Percentiles rank a stretch among this genome's conserved stretches.
Conservation (phyloP, 2,329 filamentous ascomycete genomes). For the Scedosporium dehoogii region DNA sequence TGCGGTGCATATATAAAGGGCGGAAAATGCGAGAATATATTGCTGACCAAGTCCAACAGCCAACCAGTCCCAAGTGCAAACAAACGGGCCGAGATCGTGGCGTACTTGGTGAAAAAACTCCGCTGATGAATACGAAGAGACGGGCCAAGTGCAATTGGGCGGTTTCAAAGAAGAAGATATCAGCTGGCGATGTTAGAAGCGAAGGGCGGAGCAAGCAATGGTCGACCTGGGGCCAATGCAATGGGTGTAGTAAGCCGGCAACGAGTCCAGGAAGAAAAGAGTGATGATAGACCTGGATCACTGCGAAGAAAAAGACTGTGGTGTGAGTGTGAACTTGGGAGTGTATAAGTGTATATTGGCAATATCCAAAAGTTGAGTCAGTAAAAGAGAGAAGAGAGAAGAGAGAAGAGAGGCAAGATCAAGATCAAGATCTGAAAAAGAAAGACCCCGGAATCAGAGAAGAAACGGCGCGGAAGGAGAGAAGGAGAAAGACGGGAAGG, state of each 20-base stretch:
- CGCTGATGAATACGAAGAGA: neutral
- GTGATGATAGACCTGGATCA: neutral
- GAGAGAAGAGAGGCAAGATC: neutral
- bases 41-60: neutral
- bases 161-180: neutral
- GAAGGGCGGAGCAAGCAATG: neutral
- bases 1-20: neutral
- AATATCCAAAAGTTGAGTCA: neutral
- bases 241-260: neutral
- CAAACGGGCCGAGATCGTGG: neutral
- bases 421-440: neutral
- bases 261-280: neutral
- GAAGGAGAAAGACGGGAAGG: neutral
- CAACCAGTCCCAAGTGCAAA: neutral
- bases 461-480: neutral
- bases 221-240: neutral
- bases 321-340: neutral
- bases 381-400: neutral
- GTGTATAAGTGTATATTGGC: neutral
- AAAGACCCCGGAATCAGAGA: neutral
- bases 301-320: neutral
- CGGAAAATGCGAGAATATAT: neutral
- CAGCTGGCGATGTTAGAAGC: neutral
- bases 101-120: neutral
- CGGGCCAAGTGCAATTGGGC: neutral